Base-by-base conservation (phyloP, 106 monocot genomes). In the Dendrobium officinale region DNA sequence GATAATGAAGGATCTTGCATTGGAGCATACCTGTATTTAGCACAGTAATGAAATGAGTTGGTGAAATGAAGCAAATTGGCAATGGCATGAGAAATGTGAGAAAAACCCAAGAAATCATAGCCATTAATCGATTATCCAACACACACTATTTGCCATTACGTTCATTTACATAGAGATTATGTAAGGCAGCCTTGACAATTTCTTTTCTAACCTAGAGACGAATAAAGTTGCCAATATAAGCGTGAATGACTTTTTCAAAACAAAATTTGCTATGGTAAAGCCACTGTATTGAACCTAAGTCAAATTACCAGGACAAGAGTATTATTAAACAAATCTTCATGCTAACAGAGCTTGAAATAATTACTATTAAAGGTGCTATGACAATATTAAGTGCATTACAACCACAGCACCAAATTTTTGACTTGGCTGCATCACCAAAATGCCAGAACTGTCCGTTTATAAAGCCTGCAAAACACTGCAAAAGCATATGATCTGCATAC, bases 1-100 rank as follows among this genome's bases (percentile, higher is more conserved):
- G 91, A 86, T 27, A 95, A 73, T 66, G 83, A 84, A 42, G 95
- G 89, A 86, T 99, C 99, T 22, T 75, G 41, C 42, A 91, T 88
- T 78, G 98, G 98, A n/a, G 95, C 92, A 77, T 40, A 77, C 73
- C 98, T 98, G 81, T 15, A 81, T 3, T 79, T 26, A 79, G 15
- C 58, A 49, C 18, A 68, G 18, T 51, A 58, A 81, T 79, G 26
- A 29, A 43, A 70, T 70, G 33, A 16, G 15, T 70, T 2, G 13
- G 15, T 4, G 16, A 24, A 70, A 70, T 33, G 13, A 70, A 70
- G 10, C 13, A 70, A 37, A 22, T 3, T 3, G 70, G 16, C 10
- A 70, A 70, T 4, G 13, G 37, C 19, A 29, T 37, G 70, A 70
- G 33, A 16, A 37, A 4, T 4, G 2, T 11, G 10, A 4, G 6